phyloP scores from a whole-genome alignment of 352 stramenopile species.

The Phytopythium ostracodes region DNA sequence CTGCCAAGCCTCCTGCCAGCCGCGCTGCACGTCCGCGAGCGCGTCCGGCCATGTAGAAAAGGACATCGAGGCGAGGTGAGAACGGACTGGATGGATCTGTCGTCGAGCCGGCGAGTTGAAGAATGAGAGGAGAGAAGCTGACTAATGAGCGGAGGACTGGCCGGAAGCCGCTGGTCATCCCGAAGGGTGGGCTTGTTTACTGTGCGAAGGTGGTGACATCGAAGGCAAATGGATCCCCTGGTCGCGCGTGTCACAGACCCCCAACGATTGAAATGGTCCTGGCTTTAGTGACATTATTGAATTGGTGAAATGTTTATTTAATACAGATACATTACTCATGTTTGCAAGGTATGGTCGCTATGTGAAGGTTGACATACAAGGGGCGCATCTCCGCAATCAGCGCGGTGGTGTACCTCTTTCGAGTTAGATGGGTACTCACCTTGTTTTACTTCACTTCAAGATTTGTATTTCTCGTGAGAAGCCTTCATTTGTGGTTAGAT shows the following conservation, averaged over 20 bases:
- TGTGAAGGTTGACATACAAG: not conserved
- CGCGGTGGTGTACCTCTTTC: not conserved
- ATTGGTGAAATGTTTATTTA: too few species aligned
- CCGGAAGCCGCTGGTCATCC: slow-evolving; percentile 4
- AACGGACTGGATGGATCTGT: not conserved
- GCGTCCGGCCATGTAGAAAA: slow-evolving; percentile 18
- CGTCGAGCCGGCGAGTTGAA: not conserved
- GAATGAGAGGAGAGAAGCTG: not conserved
- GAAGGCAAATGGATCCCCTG: not conserved
- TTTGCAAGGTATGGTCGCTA: not conserved
- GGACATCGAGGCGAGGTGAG: not conserved
- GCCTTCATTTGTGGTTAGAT: not conserved
- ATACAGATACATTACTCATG: not conserved
- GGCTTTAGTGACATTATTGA: not conserved
- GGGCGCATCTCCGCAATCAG: not conserved
- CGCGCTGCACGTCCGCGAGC: slow-evolving; percentile 24
- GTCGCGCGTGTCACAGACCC: not conserved
- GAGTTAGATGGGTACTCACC: slow-evolving; percentile 1
- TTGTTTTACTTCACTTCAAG: slow-evolving; percentile 13
- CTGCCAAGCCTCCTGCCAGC: slow-evolving; percentile 28
- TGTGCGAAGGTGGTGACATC: not conserved
- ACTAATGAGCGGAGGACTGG: not conserved
- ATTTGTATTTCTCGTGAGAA: not conserved
- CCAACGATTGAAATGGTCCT: not conserved
- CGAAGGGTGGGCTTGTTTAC: not conserved